Evolutionary conservation across 805 yeast species (phyloP).

Genomic region (Candida germanica): DNA sequence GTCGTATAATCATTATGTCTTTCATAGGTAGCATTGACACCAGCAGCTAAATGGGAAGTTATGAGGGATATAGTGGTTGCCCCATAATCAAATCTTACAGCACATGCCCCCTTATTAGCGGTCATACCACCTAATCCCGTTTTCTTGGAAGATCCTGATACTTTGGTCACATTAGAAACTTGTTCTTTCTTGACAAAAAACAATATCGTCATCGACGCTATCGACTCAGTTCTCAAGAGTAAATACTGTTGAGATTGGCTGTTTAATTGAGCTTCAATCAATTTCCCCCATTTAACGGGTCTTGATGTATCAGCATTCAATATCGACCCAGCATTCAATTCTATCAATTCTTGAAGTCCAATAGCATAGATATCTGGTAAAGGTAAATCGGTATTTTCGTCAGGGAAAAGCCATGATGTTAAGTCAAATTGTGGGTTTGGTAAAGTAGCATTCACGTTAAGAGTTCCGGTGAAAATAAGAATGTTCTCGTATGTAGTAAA

Average conservation of each 20-base stretch:
- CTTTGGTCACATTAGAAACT: constrained; percentile 57
- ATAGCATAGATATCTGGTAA: constrained; percentile 81
- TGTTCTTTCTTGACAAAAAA: constrained; percentile 51
- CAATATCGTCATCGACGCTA: constrained; percentile 64
- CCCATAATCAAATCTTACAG: constrained; percentile 81
- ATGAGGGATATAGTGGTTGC: constrained; percentile 78
- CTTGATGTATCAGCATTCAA: constrained; percentile 80
- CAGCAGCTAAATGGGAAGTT: constrained; percentile 94
- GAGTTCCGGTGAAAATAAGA: constrained; percentile 76
- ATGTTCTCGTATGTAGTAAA: constrained; percentile 63
- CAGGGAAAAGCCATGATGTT: constrained; percentile 79
- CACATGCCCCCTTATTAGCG: constrained; percentile 96
- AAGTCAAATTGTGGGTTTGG: constrained; percentile 51
- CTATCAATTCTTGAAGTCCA: constrained; percentile 93
- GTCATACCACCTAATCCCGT: constrained; percentile 97
- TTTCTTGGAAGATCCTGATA: constrained; percentile 91
- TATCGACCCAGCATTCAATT: constrained; percentile 87
- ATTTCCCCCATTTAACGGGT: constrained; percentile 74
- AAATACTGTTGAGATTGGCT: constrained; percentile 44
- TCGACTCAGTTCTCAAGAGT: constrained; percentile 70
- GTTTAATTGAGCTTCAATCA: constrained; percentile 62
- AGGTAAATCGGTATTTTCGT: constrained; percentile 33
- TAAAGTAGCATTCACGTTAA: constrained; percentile 75
- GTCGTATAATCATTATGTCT: constrained; percentile 81
- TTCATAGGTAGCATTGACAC: constrained; percentile 75